Conservation (phyloP, 148 eudicot genomes). For the Rhododendron kiyosumense region DNA sequence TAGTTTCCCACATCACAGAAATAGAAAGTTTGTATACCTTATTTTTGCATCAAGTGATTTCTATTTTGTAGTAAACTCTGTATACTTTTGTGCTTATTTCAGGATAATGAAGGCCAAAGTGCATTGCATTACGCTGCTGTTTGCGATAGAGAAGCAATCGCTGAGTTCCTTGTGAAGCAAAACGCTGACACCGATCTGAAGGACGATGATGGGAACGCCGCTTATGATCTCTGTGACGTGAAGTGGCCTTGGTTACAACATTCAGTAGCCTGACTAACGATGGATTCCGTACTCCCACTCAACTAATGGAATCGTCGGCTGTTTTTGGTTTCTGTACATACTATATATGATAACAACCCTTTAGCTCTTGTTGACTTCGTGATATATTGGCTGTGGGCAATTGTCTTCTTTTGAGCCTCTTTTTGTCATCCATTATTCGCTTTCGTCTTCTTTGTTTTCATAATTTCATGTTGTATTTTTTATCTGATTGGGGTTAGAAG, state of each 20-base stretch:
- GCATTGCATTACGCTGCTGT: slow-evolving; percentile 92
- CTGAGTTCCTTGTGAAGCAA: slow-evolving; percentile 72
- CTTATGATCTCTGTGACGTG: slow-evolving; percentile 59
- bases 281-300: neutral
- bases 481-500: neutral
- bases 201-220: slow-evolving; percentile 60
- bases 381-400: neutral
- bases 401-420: neutral
- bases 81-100: slow-evolving; percentile 9
- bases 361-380: neutral
- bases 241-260: slow-evolving; percentile 77
- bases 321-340: slow-evolving; percentile 8
- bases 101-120: slow-evolving; percentile 95
- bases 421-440: neutral
- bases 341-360: neutral
- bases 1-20: neutral
- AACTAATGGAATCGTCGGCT: neutral
- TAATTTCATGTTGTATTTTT: neutral
- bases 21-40: neutral
- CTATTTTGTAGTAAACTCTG: neutral
- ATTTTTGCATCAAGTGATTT: neutral
- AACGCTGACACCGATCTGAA: slow-evolving; percentile 49
- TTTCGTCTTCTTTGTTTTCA: neutral
- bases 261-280: neutral
- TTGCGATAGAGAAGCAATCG: slow-evolving; percentile 78